Evolutionary conservation across 257 asterid genomes (phyloP), one percentile per base, ranked within the genome.

Genomic region (Forsythia viridissima): DNA sequence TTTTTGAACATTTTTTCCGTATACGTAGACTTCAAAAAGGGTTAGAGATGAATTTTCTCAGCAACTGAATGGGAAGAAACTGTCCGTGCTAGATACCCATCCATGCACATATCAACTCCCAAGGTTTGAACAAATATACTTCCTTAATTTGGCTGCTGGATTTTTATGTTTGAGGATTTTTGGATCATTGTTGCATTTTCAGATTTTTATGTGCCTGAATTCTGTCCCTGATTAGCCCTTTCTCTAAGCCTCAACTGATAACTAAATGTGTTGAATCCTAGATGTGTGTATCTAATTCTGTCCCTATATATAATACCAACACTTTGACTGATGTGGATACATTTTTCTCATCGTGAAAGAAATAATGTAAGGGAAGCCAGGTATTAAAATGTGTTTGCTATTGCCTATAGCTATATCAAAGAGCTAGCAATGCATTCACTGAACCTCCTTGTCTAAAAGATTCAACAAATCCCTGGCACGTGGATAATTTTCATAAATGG

Each of bases 11-110:
- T 21, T 63, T 63, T 63, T 21, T 24, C 59, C 15, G 0, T 63
- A 18, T 21, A 21, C 3, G 39, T 75, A 90, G 93, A 84, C 86
- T 80, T 89, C 80, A 20, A 89, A 90, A 84, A 82, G 94, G 82
- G 78, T 34, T 30, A 79, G 82, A 80, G 84, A 80, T 71, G 94
- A 89, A 61, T 79, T 36, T 72, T 80, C 82, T 75, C 79, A 80
- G 76, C 86, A 79, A 66, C 88, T 7, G 38, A 63, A 82, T 82
- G 76, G 36, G 85, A 84, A 82, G 88, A 88, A 82, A 75, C 76
- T 87, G 72, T 74, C 89, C 38, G 65, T 67, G 42, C 75, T 72
- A 40, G 86, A 84, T 81, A 80, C 80, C 80, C 85, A 74, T 80
- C 81, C 85, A 46, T 85, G 80, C 82, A 78, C 80, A 67, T 80